Evolutionary conservation across 1,284 basidiomycete species (phyloP).

Genomic region (Peniophora sp.): DNA sequence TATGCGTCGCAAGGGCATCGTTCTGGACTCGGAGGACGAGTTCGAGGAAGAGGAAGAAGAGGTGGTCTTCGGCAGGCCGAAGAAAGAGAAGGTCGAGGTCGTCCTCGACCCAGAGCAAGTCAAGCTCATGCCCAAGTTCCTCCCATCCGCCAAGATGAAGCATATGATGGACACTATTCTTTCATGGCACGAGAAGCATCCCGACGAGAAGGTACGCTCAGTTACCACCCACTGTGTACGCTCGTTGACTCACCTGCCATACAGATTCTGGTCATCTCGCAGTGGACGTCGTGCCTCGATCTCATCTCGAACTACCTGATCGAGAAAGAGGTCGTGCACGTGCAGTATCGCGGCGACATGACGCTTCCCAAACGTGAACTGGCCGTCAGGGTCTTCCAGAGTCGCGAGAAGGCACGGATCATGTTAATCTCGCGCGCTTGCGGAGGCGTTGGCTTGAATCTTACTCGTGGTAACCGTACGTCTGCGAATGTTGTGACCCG

Average conservation of each 20-base stretch:
- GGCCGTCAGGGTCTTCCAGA: slow-evolving; percentile 48
- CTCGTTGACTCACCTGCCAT: slow-evolving; percentile 1
- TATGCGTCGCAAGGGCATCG: slow-evolving; percentile 16
- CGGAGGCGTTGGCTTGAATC: slow-evolving; percentile 50
- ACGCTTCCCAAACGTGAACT: slow-evolving; percentile 37
- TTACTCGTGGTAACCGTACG: slow-evolving; percentile 50
- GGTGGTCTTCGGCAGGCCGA: slow-evolving; percentile 31
- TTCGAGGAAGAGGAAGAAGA: slow-evolving; percentile 28
- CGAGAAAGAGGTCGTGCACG: slow-evolving; percentile 39
- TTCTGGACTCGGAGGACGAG: slow-evolving; percentile 43
- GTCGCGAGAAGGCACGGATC: slow-evolving; percentile 41
- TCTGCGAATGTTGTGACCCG: slow-evolving; percentile 12
- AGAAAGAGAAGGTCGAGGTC: slow-evolving; percentile 9
- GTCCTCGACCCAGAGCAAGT: slow-evolving; percentile 20
- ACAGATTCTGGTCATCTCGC: slow-evolving; percentile 49
- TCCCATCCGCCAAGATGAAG: slow-evolving; percentile 63
- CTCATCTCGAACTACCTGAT: slow-evolving; percentile 48
- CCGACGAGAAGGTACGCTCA: slow-evolving; percentile 50
- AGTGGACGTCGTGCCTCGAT: slow-evolving; percentile 51
- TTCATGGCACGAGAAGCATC: slow-evolving; percentile 31
- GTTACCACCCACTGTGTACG: background rate
- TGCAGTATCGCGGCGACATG: slow-evolving; percentile 63
- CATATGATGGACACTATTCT: slow-evolving; percentile 46
- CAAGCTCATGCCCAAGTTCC: slow-evolving; percentile 37
- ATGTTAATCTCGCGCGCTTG: slow-evolving; percentile 58